Base-by-base conservation (phyloP, 2,329 filamentous ascomycete genomes). In the Coniella lustricola region DNA sequence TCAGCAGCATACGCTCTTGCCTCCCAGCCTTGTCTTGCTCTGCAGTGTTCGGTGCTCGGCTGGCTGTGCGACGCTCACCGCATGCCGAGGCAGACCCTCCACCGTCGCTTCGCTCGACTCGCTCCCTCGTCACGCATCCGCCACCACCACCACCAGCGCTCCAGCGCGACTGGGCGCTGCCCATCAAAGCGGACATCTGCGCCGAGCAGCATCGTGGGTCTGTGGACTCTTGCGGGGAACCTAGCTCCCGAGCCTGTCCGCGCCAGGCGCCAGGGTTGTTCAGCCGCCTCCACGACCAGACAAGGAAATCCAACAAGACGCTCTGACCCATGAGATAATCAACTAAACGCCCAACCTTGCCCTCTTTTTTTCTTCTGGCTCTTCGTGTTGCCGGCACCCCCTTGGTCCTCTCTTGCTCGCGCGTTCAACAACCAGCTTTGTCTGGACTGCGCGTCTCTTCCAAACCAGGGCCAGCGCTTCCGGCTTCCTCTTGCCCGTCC, bases 261-360 rank as follows among this genome's bases (percentile, higher is more conserved):
- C 25, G 12, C 14, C 10, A 10, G 25, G 25, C 25, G 16, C 18
- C 13, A 14, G 3, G 38, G 10, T 47, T 38, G 16, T 36, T 25
- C 34, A 44, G 40, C 39, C 35, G 32, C 18, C 20, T 21, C 34
- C 20, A 10, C 21, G 42, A 36, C 22, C 31, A 38, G 29, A 43
- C n/a, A 29, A 34, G 29, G 17, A n/a, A 33, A 40, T 32, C 2
- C 20, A 43, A 34, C 34, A 17, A n/a, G 38, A 21, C 36, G 20
- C 17, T 33, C 34, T 35, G 34, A 44, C 39, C 21, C 39, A 50
- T 52, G 50, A 40, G 50, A 49, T 52, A 53, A 50, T 40, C 17
- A 49, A 10, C 25, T 29, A n/a, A n/a, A n/a, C 10, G 25, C 10
- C 25, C 25, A 10, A 29, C 25, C 43, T n/a, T 25, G 21, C 20